Evolutionary conservation across 2,329 filamentous ascomycete genomes (phyloP).

Genomic region (Aspergillus sp.): DNA sequence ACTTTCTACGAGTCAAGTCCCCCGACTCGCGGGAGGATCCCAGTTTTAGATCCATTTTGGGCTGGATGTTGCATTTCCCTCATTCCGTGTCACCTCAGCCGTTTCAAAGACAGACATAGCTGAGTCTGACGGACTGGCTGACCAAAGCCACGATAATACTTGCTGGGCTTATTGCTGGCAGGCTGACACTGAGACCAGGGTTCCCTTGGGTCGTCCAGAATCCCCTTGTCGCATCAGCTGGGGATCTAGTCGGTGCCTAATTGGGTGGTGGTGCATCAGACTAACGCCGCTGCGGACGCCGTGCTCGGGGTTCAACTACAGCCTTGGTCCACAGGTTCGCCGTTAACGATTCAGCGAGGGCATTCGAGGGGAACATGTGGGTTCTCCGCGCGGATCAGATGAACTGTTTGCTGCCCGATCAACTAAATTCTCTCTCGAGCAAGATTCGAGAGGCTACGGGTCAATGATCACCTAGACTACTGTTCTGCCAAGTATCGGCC

Average conservation of each 20-base stretch:
- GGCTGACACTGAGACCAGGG: background rate
- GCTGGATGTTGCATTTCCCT: background rate
- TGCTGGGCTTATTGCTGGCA: background rate
- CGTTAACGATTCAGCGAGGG: background rate
- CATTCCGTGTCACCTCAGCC: constrained; percentile 2
- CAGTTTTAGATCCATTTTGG: background rate
- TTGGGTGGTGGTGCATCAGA: background rate
- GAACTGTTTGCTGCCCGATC: background rate
- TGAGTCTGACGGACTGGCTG: background rate
- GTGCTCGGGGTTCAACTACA: constrained; percentile 6
- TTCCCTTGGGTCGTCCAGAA: background rate
- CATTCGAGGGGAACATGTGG: background rate
- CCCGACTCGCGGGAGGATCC: background rate
- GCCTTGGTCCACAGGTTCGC: background rate
- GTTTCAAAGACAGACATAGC: background rate
- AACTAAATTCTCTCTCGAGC: background rate
- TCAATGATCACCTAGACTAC: background rate
- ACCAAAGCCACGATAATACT: constrained; percentile 1
- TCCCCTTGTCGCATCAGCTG: background rate
- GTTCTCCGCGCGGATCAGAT: background rate
- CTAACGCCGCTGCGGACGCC: background rate
- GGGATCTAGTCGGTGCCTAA: background rate
- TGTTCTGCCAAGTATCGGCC: background rate
- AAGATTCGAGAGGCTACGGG: background rate
- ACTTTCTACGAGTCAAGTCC: background rate